A percentile compares a stretch with the other conserved stretches of the same genome.
phyloP scores from a whole-genome alignment of 148 eudicot species.

The Nepenthes gracilis region DNA sequence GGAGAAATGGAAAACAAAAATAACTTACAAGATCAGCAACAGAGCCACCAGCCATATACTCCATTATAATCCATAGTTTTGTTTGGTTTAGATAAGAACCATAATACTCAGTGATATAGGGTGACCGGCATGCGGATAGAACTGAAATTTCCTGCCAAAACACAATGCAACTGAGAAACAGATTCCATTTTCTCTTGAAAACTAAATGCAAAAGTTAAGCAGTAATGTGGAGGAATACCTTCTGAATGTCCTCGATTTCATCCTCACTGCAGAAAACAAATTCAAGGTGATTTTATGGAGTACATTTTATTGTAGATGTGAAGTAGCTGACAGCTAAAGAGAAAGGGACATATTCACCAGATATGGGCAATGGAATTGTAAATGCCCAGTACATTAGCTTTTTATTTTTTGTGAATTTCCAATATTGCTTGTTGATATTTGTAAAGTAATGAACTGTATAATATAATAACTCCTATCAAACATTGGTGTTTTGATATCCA shows the following conservation, averaged over 20 bases:
- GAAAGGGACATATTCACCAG: neutral
- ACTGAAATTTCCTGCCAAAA: slow-evolving; percentile 84
- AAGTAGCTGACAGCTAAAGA: neutral
- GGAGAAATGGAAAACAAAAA: neutral
- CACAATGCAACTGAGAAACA: neutral
- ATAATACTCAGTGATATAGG: slow-evolving; percentile 90
- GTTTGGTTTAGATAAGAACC: slow-evolving; percentile 87
- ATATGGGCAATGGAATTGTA: too few species aligned
- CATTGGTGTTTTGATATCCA: too few species aligned
- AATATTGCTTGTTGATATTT: too few species aligned
- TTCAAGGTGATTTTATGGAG: neutral
- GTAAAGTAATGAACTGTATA: too few species aligned
- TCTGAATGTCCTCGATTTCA: slow-evolving; percentile 96
- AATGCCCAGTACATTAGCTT: too few species aligned
- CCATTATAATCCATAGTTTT: slow-evolving; percentile 93
- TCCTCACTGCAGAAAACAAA: slow-evolving; percentile 60
- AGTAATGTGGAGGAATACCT: slow-evolving; percentile 28
- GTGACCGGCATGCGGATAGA: slow-evolving; percentile 83
- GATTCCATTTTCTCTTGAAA: neutral
- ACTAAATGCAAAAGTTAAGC: slow-evolving; percentile 4
- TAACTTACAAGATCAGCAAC: slow-evolving; percentile 78
- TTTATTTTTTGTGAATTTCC: too few species aligned
- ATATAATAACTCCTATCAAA: too few species aligned
- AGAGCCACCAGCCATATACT: slow-evolving; percentile 99
- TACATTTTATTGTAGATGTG: neutral